Conservation (phyloP, 257 asterid genomes). For the Fraxinus pennsylvanica region DNA sequence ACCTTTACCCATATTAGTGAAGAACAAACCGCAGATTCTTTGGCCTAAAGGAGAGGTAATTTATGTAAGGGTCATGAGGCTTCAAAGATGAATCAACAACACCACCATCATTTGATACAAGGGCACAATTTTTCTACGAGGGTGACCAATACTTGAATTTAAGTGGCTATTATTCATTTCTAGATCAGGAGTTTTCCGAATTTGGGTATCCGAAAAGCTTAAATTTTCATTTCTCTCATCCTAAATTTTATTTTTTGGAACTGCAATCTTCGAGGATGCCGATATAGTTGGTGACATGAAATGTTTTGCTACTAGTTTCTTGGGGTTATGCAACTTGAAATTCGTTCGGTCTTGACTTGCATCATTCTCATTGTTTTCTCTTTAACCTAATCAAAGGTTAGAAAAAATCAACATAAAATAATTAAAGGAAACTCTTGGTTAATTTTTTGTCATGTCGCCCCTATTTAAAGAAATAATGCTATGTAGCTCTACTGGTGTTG, state of each 20-base stretch:
- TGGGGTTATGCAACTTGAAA: constrained; percentile 35
- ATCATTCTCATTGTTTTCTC: constrained; percentile 65
- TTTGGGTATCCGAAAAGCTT: constrained; percentile 23
- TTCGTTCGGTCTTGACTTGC: constrained; percentile 25
- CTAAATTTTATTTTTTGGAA: constrained; percentile 52
- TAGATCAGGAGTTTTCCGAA: constrained; percentile 16
- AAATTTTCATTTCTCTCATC: constrained; percentile 47
- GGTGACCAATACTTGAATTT: neutral
- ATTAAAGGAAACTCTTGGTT: too few species aligned
- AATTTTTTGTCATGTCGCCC: too few species aligned
- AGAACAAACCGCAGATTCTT: too few species aligned
- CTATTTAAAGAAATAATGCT: too few species aligned
- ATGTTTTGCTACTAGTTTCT: constrained; percentile 37
- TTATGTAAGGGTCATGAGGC: constrained; percentile 55
- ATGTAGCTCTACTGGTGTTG: too few species aligned
- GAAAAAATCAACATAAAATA: neutral
- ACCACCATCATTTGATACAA: constrained; percentile 34
- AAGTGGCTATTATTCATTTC: constrained; percentile 13
- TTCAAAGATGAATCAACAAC: constrained; percentile 33
- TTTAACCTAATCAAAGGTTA: constrained; percentile 32
- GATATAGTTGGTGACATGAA: constrained; percentile 72
- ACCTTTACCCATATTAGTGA: too few species aligned
- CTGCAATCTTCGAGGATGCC: constrained; percentile 55
- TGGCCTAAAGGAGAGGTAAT: constrained; percentile 29
- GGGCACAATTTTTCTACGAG: constrained; percentile 17